Base-by-base conservation (phyloP, 306 rosid genomes). In the Oxytropis ochrocephala region DNA sequence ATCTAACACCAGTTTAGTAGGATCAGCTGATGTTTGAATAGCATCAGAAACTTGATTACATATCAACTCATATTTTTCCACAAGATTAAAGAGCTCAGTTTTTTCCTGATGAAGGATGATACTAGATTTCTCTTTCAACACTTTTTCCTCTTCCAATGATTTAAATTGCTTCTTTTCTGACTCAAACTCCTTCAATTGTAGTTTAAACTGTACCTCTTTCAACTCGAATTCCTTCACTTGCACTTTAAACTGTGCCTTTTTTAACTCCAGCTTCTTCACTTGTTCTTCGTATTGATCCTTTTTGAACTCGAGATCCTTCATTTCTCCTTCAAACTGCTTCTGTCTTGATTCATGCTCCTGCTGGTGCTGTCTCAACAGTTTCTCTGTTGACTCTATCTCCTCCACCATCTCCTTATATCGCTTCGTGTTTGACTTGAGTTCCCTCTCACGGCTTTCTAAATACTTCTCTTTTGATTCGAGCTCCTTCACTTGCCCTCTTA, bases 401-500 rank as follows among this genome's bases (percentile, higher is more conserved):
- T 39, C 49, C 10, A 48, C 11, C 29, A 24, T 24, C 29, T 24
- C 18, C 5, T 72, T 57, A 16, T 53, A 53, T 5, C 39, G 30
- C 12, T 57, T 36, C 60, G 36, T n/a, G 6, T 44, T 57, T 6
- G 46, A 56, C 4, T 18, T 39, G 0, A 47, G 11, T 13, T 33
- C 33, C 6, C 33, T 14, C 43, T 3, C 27, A 6, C 5, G 10
- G 7, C 16, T 44, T 39, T 76, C 58, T 55, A 38, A 16, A 5
- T 53, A 70, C 17, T 42, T 80, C 66, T 80, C 82, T 13, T 60
- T 75, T 27, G 52, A 69, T 11, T 46, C 61, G 6, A 80, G 62
- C 24, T 66, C 71, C 35, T 47, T 21, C 13, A 46, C 17, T 16
- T 41, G 36, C 18, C 58, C 49, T 58, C 71, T 70, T 11, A 36